These are phyloP conservation scores for Nicotiana benthamiana DNA, from an alignment of 257 asterid species.

Conservation along the genomic window DNA sequence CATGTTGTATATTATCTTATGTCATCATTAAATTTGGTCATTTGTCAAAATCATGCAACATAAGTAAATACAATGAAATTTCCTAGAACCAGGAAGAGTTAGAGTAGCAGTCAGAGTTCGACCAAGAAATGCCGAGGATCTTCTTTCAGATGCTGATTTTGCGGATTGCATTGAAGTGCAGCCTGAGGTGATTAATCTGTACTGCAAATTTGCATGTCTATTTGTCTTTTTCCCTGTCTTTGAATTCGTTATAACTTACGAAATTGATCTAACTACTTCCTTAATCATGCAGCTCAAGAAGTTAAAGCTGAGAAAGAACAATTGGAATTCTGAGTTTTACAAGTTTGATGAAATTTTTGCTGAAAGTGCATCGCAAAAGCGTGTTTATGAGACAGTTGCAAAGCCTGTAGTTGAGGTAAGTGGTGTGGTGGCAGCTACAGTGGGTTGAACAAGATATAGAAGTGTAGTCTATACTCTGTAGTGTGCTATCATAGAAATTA, in stretches of 20 bases:
- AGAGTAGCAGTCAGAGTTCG: slow-evolving; percentile 90
- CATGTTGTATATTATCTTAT: not conserved
- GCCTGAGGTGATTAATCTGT: slow-evolving; percentile 60
- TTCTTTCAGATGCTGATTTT: slow-evolving; percentile 58
- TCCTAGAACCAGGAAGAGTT: slow-evolving; percentile 73
- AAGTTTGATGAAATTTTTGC: slow-evolving; percentile 78
- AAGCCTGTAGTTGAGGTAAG: slow-evolving; percentile 91
- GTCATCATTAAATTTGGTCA: not conserved
- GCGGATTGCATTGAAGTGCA: slow-evolving; percentile 79
- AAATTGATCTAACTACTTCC: not conserved
- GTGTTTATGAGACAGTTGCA: slow-evolving; percentile 83
- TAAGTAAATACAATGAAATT: not conserved
- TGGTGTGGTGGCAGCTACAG: not conserved
- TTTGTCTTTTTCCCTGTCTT: not conserved
- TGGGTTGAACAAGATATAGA: not conserved
- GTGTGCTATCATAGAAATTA: not conserved
- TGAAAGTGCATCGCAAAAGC: slow-evolving; percentile 78
- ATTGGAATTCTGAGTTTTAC: slow-evolving; percentile 74
- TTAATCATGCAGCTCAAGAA: slow-evolving; percentile 55
- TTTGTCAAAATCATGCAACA: not conserved
- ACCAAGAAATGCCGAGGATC: slow-evolving; percentile 69
- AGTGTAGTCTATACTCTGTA: not conserved
- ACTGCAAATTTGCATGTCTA: not conserved
- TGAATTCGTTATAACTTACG: not conserved
- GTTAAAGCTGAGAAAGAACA: slow-evolving; percentile 73